phyloP scores from a whole-genome alignment of 2,329 filamentous ascomycete genomes.

The Fusarium tuaranense region DNA sequence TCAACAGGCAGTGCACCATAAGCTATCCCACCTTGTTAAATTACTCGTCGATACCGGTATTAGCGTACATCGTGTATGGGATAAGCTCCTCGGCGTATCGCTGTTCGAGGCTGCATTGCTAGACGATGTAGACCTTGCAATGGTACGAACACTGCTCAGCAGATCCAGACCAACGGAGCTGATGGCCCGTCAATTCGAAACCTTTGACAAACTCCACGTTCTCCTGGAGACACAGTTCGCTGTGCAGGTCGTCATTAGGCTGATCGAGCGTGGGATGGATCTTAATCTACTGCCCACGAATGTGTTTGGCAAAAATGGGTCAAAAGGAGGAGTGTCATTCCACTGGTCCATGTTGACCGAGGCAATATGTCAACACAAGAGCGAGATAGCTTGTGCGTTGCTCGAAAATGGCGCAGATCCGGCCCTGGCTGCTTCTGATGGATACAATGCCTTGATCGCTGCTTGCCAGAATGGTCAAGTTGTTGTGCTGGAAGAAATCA shows the following conservation, averaged over 20 bases:
- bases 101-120: constrained; percentile 28
- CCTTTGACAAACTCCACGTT: constrained; percentile 22
- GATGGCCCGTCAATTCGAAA: constrained; percentile 21
- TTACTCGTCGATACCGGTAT: constrained; percentile 29
- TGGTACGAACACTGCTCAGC: constrained; percentile 23
- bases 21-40: constrained; percentile 13
- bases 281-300: constrained; percentile 16
- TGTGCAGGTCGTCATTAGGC: constrained; percentile 4
- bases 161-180: constrained; percentile 21
- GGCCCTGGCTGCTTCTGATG: constrained; percentile 13
- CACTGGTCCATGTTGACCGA: constrained; percentile 24
- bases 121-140: constrained; percentile 7
- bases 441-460: constrained; percentile 29
- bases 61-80: constrained; percentile 14
- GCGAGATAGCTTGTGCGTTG: constrained; percentile 21
- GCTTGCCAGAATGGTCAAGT: constrained; percentile 25
- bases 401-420: constrained; percentile 36
- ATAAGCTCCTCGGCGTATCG: constrained; percentile 4
- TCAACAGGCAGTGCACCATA: constrained; percentile 8
- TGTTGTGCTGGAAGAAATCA: constrained; percentile 28
- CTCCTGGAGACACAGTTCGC: neutral
- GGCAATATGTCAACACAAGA: constrained; percentile 15
- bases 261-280: constrained; percentile 32
- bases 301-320: neutral
- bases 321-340: neutral